A percentile compares a stretch with the other conserved stretches of the same genome.
Conservation (phyloP, 352 stramenopile genomes). For the Blastocystis sp. region DNA sequence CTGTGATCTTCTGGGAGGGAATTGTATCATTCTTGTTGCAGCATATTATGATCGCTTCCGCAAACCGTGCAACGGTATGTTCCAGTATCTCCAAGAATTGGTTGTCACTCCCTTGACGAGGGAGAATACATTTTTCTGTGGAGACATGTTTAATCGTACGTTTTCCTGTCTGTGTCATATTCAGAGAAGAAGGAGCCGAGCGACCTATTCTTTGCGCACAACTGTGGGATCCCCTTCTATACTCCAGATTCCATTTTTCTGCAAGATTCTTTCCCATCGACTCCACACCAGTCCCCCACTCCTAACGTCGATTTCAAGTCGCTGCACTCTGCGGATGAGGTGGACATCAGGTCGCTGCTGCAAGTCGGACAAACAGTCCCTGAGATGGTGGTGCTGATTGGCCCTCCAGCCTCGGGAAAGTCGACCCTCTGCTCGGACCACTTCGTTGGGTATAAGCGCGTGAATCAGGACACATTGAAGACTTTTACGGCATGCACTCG, state of each 20-base stretch:
- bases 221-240: constrained; percentile 73
- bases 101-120: neutral
- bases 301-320: constrained; percentile 67
- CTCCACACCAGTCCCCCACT: constrained; percentile 63
- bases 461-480: constrained; percentile 79
- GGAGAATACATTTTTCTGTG: constrained; percentile 32
- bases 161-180: neutral
- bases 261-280: constrained; percentile 66
- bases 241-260: constrained; percentile 78
- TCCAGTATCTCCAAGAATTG: constrained; percentile 14
- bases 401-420: constrained; percentile 68
- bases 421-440: constrained; percentile 73
- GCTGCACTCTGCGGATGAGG: neutral
- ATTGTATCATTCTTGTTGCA: constrained; percentile 9
- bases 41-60: neutral
- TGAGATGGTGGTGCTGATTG: constrained; percentile 64
- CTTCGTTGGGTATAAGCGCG: constrained; percentile 70
- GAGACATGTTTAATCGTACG: neutral
- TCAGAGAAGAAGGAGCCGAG: constrained; percentile 64
- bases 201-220: constrained; percentile 80
- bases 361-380: neutral
- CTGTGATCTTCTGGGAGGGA: neutral
- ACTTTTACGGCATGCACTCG: constrained; percentile 73
- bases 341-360: neutral
- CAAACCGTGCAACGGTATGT: neutral